Evolutionary conservation across 2,329 filamentous ascomycete genomes (phyloP), one percentile per base, ranked within the genome.

Genomic region (Phialophora chinensis): DNA sequence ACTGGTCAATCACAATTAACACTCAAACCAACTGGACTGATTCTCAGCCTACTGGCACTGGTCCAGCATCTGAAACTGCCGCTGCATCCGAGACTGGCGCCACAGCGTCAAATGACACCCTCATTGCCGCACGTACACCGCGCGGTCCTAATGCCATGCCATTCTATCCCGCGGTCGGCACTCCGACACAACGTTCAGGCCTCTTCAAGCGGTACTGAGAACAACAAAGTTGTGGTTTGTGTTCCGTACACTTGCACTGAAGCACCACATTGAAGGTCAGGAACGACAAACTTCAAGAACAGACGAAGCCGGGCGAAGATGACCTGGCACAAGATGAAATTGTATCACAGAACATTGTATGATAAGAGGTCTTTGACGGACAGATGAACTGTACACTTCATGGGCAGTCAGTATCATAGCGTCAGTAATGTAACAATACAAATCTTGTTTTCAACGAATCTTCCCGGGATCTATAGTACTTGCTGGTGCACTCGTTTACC

Each of bases 181-280:
- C 60, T n/a, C 25, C 60, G 4, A 61, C 57, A 14, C 52, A 49
- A 25, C 66, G 59, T 53, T 23, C 52, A 5, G 50, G 52, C 33
- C 35, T 62, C 35, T 68, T 66, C 63, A 68, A 68, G 63, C 60
- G 63, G 38, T 68, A 68, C 47, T 68, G 61, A 38, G 35, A n/a
- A 4, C 17, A 11, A 44, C 6, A n/a, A 17, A 44, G 20, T 12
- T 11, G 20, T 23, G 10, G 8, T 52, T 27, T 25, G 10, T 12
- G 49, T 23, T 52, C 23, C 20, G 20, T 29, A 10, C 49, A 5
- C 49, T 23, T 10, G 35, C n/a, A 38, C 20, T 42, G 25, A 42
- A 42, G n/a, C 44, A 53, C 17, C 10, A 23, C 7, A 10, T 25
- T 52, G 38, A 44, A n/a, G 38, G 17, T 44, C 38, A 42, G 17